phyloP scores from a whole-genome alignment of 1,139 yeast genomes.

The Tardiomyces digboiensis region DNA sequence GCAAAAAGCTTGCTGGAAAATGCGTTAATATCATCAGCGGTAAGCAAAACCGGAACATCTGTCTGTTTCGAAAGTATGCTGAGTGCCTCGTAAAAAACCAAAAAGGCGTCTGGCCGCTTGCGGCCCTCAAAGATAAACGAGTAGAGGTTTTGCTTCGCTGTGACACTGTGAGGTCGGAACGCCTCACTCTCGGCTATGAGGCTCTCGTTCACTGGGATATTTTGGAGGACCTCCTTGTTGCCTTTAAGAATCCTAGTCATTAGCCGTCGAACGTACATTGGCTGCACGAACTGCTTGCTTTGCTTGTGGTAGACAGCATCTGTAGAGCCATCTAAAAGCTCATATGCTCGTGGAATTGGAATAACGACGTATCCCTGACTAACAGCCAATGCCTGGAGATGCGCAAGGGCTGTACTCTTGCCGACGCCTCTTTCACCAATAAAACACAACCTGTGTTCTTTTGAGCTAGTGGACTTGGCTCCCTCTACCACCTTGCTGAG shows the following conservation, averaged over 20 bases:
- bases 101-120: constrained; percentile 31
- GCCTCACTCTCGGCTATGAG: constrained; percentile 3
- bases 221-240: constrained; percentile 42
- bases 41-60: constrained; percentile 49
- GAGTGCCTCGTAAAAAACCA: constrained; percentile 36
- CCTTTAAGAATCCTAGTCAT: constrained; percentile 47
- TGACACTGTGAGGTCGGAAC: neutral
- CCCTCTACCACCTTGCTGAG: constrained; percentile 18
- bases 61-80: constrained; percentile 35
- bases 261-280: constrained; percentile 63
- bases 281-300: constrained; percentile 55
- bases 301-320: constrained; percentile 53
- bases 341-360: constrained; percentile 56
- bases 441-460: constrained; percentile 44
- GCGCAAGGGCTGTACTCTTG: constrained; percentile 65
- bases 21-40: constrained; percentile 71
- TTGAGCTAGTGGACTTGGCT: constrained; percentile 21
- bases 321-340: constrained; percentile 58
- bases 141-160: constrained; percentile 27
- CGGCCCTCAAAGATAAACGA: constrained; percentile 47
- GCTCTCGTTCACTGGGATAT: constrained; percentile 26
- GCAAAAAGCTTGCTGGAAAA: constrained; percentile 49
- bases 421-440: constrained; percentile 76
- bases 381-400: constrained; percentile 54
- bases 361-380: constrained; percentile 45